phyloP scores from a whole-genome alignment of 2,329 filamentous ascomycete genomes.

The Penicillium sp. region DNA sequence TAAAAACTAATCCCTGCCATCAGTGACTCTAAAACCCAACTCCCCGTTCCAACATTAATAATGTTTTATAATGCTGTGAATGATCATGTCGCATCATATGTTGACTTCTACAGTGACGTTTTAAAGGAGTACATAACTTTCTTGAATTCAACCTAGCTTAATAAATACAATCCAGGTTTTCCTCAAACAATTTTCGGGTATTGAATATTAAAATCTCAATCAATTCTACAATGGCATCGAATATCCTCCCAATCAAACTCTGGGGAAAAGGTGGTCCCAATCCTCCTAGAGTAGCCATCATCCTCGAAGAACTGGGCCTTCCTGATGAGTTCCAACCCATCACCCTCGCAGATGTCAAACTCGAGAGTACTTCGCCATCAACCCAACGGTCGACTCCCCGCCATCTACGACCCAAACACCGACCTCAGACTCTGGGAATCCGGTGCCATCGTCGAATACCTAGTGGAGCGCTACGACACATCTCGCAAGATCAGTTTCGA shows the following conservation, averaged over 20 bases:
- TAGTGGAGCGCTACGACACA: background rate
- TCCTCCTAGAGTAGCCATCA: background rate
- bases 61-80: background rate
- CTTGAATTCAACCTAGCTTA: background rate
- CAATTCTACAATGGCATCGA: background rate
- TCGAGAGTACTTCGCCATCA: background rate
- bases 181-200: too few relatives aligned
- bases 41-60: background rate
- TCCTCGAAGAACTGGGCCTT: background rate
- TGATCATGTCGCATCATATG: background rate
- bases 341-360: background rate
- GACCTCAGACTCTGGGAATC: conserved; percentile 46
- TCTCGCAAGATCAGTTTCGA: conserved; percentile 11
- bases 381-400: background rate
- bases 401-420: conserved; percentile 34
- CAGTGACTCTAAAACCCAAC: background rate
- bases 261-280: background rate
- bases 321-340: background rate
- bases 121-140: background rate
- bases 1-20: background rate
- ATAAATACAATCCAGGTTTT: too few relatives aligned
- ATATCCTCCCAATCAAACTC: background rate
- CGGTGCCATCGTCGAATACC: conserved; percentile 37
- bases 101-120: background rate
- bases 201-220: background rate